A percentile compares a stretch with the other conserved stretches of the same genome.
phyloP scores from a whole-genome alignment of 2,329 filamentous ascomycete genomes.

The Geosmithia flava region DNA sequence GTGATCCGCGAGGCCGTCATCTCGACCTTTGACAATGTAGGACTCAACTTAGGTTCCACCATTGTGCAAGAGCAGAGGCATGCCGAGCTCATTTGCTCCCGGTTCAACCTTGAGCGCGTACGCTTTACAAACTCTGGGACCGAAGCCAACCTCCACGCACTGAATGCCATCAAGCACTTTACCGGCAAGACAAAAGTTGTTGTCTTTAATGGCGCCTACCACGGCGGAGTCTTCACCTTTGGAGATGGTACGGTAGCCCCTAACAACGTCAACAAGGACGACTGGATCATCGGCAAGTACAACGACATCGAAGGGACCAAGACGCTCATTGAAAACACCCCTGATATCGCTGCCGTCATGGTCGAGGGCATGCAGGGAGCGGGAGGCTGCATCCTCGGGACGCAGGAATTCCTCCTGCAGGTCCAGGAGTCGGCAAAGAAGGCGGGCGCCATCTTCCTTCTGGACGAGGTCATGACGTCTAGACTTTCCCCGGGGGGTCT shows the following conservation, averaged over 20 bases:
- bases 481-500: conserved; percentile 39
- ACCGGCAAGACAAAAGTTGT: conserved; percentile 33
- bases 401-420: conserved; percentile 34
- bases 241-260: conserved; percentile 16
- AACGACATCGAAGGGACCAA: conserved; percentile 38
- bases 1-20: conserved; percentile 35
- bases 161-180: conserved; percentile 38
- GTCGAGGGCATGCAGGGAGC: conserved; percentile 56
- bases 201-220: conserved; percentile 32
- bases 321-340: conserved; percentile 20
- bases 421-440: conserved; percentile 33
- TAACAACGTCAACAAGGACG: conserved; percentile 34
- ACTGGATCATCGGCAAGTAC: conserved; percentile 49
- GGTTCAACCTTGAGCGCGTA: conserved; percentile 43
- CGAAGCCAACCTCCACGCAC: conserved; percentile 48
- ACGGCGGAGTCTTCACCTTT: conserved; percentile 24
- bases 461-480: conserved; percentile 63
- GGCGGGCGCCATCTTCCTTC: conserved; percentile 45
- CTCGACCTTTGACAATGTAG: conserved; percentile 27
- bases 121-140: conserved; percentile 56
- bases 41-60: conserved; percentile 42
- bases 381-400: conserved; percentile 43
- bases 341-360: conserved; percentile 48
- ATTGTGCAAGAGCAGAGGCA: conserved; percentile 37
- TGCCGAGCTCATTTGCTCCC: conserved; percentile 35